phyloP scores from a whole-genome alignment of 306 rosid species.

The Sesbania bispinosa region DNA sequence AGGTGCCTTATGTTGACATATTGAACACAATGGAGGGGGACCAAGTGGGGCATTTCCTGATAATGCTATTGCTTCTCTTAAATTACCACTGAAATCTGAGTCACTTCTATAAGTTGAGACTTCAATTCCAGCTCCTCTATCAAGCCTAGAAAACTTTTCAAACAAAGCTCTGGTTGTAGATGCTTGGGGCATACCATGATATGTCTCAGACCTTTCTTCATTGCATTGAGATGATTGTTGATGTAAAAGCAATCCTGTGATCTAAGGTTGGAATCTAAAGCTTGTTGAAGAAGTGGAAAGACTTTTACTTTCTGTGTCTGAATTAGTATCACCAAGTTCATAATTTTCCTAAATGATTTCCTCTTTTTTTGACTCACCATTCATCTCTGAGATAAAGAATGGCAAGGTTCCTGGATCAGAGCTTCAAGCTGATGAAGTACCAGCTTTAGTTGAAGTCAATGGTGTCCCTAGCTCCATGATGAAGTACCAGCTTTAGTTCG shows the following conservation, averaged over 20 bases:
- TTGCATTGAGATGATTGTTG: conserved; percentile 38
- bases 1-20: too few species aligned
- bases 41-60: conserved; percentile 75
- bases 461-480: conserved; percentile 94
- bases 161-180: too few species aligned
- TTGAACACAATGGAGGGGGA: conserved; percentile 86
- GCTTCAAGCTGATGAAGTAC: conserved; percentile 85
- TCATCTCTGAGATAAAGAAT: conserved; percentile 58
- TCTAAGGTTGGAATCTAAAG: conserved; percentile 83
- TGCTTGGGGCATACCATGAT: too few species aligned
- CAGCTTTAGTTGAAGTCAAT: conserved; percentile 74
- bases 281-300: conserved; percentile 61
- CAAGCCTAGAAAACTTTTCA: too few species aligned
- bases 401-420: conserved; percentile 89
- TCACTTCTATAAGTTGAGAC: conserved; percentile 44
- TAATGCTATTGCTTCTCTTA: conserved; percentile 75
- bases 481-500: too few species aligned
- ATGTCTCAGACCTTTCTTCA: conserved; percentile 45
- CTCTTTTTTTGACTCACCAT: conserved; percentile 58
- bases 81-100: conserved; percentile 58
- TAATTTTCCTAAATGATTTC: conserved; percentile 49
- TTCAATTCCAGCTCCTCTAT: conserved; percentile 50
- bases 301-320: conserved; percentile 71
- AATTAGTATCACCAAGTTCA: too few species aligned
- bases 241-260: conserved; percentile 53